These are phyloP conservation scores for Candida sonorensis DNA, from an alignment of 805 yeast genomes.

Conservation along the genomic window DNA sequence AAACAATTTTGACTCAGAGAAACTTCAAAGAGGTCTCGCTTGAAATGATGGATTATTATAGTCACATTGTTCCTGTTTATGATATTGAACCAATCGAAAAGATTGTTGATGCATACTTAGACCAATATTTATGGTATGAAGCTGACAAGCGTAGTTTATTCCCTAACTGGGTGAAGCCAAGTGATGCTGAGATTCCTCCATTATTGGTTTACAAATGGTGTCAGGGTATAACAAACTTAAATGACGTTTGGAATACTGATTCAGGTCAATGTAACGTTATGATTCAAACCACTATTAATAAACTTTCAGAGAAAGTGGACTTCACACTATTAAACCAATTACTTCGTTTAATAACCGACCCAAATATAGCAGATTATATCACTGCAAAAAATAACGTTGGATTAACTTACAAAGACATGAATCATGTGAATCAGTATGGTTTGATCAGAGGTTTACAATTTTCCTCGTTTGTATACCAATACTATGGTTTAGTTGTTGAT, in stretches of 20 bases:
- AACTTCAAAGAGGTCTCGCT: slow-evolving; percentile 84
- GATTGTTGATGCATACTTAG: slow-evolving; percentile 92
- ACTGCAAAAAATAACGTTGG: slow-evolving; percentile 84
- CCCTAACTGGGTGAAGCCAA: slow-evolving; percentile 96
- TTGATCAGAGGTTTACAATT: slow-evolving; percentile 84
- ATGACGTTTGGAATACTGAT: slow-evolving; percentile 70
- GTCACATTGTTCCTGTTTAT: slow-evolving; percentile 78
- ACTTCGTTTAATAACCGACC: slow-evolving; percentile 74
- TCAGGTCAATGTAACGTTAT: slow-evolving; percentile 77
- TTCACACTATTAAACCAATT: slow-evolving; percentile 79
- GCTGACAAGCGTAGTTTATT: slow-evolving; percentile 80
- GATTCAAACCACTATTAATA: slow-evolving; percentile 68
- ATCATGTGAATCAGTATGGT: slow-evolving; percentile 84
- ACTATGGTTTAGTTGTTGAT: slow-evolving; percentile 82
- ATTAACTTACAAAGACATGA: slow-evolving; percentile 89
- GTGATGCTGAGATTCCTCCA: slow-evolving; percentile 91
- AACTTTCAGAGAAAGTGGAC: slow-evolving; percentile 80
- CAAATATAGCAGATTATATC: slow-evolving; percentile 90
- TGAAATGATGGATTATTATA: slow-evolving; percentile 89
- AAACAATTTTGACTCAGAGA: slow-evolving; percentile 75
- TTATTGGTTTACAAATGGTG: slow-evolving; percentile 89
- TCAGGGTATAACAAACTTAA: slow-evolving; percentile 78
- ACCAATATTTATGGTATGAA: slow-evolving; percentile 95
- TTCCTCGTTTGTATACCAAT: slow-evolving; percentile 83
- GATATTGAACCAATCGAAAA: slow-evolving; percentile 88